Evolutionary conservation across 768 basidiomycete species (phyloP).

Genomic region (Termitomyces sp.): DNA sequence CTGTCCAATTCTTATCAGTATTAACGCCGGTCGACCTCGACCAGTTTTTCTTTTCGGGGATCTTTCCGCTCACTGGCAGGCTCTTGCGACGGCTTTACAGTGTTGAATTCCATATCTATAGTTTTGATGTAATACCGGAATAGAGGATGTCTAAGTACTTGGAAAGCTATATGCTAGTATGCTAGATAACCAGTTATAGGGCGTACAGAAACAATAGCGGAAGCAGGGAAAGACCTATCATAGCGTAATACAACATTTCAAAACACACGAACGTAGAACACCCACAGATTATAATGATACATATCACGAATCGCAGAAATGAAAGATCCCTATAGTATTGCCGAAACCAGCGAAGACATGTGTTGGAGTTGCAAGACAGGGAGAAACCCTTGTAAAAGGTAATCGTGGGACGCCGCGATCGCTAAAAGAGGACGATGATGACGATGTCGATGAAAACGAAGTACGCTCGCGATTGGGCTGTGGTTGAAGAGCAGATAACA

Average conservation of each 20-base stretch:
- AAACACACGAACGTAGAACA: background rate
- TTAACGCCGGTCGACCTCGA: no score
- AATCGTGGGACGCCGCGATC: conserved; percentile 46
- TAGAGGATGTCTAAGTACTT: background rate
- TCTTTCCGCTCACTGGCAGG: no score
- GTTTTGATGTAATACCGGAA: background rate
- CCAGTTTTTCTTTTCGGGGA: no score
- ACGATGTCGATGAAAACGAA: conserved; percentile 18
- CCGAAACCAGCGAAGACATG: conserved; percentile 72
- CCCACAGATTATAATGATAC: background rate
- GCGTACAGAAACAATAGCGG: background rate
- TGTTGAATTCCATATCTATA: background rate
- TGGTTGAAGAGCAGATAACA: conserved; percentile 44
- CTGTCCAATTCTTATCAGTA: no score
- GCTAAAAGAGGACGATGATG: conserved; percentile 14
- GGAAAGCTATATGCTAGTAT: background rate
- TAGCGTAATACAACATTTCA: background rate
- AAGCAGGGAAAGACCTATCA: background rate
- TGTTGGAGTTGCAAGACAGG: conserved; percentile 47
- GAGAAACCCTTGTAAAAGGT: conserved; percentile 78
- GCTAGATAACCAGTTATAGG: background rate
- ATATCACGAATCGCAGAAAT: conserved; percentile 23
- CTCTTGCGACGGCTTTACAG: no score
- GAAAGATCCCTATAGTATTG: conserved; percentile 68
- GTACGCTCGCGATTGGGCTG: conserved; percentile 15